These are phyloP conservation scores for Sugiyamaella marilandica DNA, from an alignment of 805 yeast species.

Conservation along the genomic window DNA sequence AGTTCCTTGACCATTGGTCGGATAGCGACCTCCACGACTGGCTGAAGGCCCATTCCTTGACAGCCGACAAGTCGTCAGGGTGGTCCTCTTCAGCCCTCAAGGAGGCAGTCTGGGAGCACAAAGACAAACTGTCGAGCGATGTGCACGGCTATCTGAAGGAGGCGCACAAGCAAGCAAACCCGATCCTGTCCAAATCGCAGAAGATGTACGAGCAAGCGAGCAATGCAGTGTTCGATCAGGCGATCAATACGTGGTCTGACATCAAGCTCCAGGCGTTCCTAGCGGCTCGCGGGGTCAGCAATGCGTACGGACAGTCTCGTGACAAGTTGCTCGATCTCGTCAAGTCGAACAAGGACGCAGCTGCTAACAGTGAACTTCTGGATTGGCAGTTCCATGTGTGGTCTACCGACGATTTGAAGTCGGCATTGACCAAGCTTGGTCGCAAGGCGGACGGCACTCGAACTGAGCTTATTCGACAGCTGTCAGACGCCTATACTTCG, in stretches of 20 bases:
- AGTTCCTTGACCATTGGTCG: conserved; percentile 40
- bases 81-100: conserved; percentile 19
- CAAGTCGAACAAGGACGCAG: conserved; percentile 38
- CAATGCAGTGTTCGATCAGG: conserved; percentile 21
- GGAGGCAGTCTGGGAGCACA: conserved; percentile 30
- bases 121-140: conserved; percentile 29
- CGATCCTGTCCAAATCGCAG: conserved; percentile 20
- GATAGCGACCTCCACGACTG: conserved; percentile 40
- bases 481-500: not conserved
- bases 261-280: conserved; percentile 32
- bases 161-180: conserved; percentile 19
- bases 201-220: conserved; percentile 17
- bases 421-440: conserved; percentile 47
- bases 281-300: conserved; percentile 33
- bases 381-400: conserved; percentile 54
- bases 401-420: conserved; percentile 45
- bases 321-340: conserved; percentile 42
- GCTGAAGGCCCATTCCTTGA: conserved; percentile 38
- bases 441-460: conserved; percentile 41
- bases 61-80: conserved; percentile 20
- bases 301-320: conserved; percentile 28
- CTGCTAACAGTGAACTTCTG: conserved; percentile 39
- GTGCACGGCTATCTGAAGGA: conserved; percentile 12
- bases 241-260: conserved; percentile 32
- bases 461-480: conserved; percentile 43